Evolutionary conservation across 805 yeast genomes (phyloP), one percentile per base, ranked within the genome.

Genomic region (Ogataea wickerhamii): DNA sequence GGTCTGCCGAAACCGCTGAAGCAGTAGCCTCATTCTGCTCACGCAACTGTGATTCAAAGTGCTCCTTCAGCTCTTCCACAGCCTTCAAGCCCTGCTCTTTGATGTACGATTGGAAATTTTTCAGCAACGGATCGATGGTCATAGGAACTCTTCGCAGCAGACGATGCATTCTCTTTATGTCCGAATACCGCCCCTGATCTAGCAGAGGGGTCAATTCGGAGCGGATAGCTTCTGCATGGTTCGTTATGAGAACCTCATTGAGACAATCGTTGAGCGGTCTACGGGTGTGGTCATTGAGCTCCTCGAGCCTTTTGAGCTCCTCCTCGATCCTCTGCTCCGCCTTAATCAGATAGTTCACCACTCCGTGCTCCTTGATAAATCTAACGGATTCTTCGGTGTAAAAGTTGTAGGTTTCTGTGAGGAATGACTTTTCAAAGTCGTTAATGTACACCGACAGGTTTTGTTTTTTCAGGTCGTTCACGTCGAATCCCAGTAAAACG

Each of bases 401-500:
- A 57, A 80, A 87, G 26, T 56, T 74, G 40, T 68, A 73, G 2
- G 93, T 82, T 37, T 77, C 80, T 18, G 74, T 78, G 47, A 93
- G 70, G 58, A 87, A 93, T 27, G 79, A 77, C 29, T 66, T 71
- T 60, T 93, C 96, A 55, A 91, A 93, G 51, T 74, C 74, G 40
- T 79, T 79, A 47, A 83, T 78, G 64, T 93, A 93, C 22, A 89
- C 88, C 16, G 80, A 73, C 54, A 89, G 70, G 56, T 86, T 87
- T 36, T 87, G 78, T 56, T 87, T 88, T 64, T 85, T 88, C 60
- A 86, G 73, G 62, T 88, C 97, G 57, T 83, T 88, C 41, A 79
- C 80, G 58, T 93, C 98, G 50, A 94, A 82, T 4, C 98, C 98
- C 47, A 93, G 70, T 31, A 80, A 74, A 10, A 91, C 96, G 66